Base-by-base conservation (phyloP, 495 filamentous ascomycete species). In the Neurospora hispaniola region DNA sequence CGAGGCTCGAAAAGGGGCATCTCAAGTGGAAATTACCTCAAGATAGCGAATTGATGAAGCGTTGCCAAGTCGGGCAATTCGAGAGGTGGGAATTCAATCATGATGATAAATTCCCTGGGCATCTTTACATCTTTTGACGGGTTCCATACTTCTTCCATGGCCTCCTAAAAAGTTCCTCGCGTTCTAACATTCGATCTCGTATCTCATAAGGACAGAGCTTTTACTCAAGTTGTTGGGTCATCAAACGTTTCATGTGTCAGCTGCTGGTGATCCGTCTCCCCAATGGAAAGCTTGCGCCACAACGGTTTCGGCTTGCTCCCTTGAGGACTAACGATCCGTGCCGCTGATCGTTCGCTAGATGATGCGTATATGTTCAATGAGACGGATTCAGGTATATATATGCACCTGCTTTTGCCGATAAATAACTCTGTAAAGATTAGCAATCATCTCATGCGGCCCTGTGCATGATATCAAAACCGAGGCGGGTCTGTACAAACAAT, bases 251-350 rank as follows among this genome's bases (percentile, higher is more conserved):
- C 7, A n/a, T 46, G 42, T 71, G n/a, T 62, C 70, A 71, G 43
- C 70, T n/a, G 43, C 54, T 31, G 16, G 41, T 41, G 23, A n/a
- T 48, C 70, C 14, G 16, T 48, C 8, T 48, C 18, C n/a, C 27
- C 40, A 44, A 27, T 46, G 42, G 40, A 35, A 41, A 35, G 41
- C 70, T 71, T 71, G 70, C 70, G 70, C 70, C 70, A 59, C 70
- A 31, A 18, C 23, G 23, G 31, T 54, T 71, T 62, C 23, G 42
- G 70, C 27, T 35, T 23, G 42, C 70, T 39, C 23, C 20, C 48
- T 35, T 59, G 23, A 23, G 69, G 27, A 27, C 44, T 11, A 35
- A 54, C 54, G 16, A 16, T 62, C 23, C 20, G 11, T 14, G 54
- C 10, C 46, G 54, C 27, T 62, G 6, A 31, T 62, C 54, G 6